These are phyloP conservation scores for Fusarium citri DNA, from an alignment of 2,329 filamentous ascomycete species.

Conservation along the genomic window DNA sequence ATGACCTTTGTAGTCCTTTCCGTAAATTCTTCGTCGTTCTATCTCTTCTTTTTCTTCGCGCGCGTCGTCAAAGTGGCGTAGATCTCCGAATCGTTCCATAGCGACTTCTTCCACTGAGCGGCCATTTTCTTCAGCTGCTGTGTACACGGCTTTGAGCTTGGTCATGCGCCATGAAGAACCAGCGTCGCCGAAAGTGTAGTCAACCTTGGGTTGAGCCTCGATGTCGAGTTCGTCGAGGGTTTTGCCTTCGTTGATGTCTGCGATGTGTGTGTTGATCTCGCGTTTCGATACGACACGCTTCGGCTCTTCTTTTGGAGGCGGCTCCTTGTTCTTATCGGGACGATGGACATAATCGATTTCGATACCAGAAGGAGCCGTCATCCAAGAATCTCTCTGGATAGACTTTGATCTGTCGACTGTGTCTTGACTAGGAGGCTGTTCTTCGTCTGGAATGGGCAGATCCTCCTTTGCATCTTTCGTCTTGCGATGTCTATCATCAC, in stretches of 20 bases:
- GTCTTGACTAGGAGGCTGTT: conserved; percentile 51
- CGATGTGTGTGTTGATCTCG: conserved; percentile 79
- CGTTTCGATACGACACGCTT: conserved; percentile 80
- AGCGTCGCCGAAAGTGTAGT: conserved; percentile 88
- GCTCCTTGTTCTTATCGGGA: conserved; percentile 66
- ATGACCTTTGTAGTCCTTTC: conserved; percentile 84
- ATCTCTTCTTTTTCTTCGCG: conserved; percentile 93
- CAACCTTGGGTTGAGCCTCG: conserved; percentile 67
- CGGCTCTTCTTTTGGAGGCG: conserved; percentile 67
- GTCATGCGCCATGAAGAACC: conserved; percentile 98
- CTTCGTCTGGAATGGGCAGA: conserved; percentile 63
- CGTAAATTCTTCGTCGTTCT: conserved; percentile 84
- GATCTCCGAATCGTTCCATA: conserved; percentile 80
- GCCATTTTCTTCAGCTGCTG: conserved; percentile 78
- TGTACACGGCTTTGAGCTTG: conserved; percentile 88
- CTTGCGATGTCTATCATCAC: conserved; percentile 52
- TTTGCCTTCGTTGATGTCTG: conserved; percentile 68
- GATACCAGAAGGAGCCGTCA: conserved; percentile 82
- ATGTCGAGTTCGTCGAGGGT: conserved; percentile 42
- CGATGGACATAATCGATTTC: conserved; percentile 86
- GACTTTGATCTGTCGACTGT: conserved; percentile 45
- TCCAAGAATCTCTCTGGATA: conserved; percentile 87
- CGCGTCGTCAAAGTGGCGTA: conserved; percentile 90
- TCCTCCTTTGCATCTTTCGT: conserved; percentile 62
- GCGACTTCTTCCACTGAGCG: conserved; percentile 85